Conservation (phyloP, 192 early-diverging fungal genomes). For the Gigaspora rosea region DNA sequence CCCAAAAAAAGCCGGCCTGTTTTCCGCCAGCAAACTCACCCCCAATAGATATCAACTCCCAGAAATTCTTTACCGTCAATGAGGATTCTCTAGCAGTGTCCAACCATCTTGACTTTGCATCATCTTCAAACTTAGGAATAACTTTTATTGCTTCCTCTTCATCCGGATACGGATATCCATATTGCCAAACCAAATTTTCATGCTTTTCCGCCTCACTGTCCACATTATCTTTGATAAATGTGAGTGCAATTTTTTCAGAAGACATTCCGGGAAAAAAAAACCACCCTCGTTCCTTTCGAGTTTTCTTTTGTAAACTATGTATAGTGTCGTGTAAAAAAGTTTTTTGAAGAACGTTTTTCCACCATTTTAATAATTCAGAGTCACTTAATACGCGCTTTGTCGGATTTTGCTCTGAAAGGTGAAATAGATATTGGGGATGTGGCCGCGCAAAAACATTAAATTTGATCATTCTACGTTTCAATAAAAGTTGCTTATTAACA, state of each 20-base stretch:
- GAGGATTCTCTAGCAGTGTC: constrained; percentile 37
- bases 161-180: constrained; percentile 45
- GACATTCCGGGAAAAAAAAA: constrained; percentile 61
- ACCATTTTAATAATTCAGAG: constrained; percentile 71
- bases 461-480: background rate
- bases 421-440: constrained; percentile 87
- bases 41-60: constrained; percentile 67
- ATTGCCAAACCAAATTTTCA: constrained; percentile 26
- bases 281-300: constrained; percentile 36
- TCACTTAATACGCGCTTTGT: constrained; percentile 68
- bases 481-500: no score
- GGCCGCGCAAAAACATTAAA: constrained; percentile 79
- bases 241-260: constrained; percentile 38
- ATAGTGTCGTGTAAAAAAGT: constrained; percentile 10
- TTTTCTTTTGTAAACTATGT: background rate
- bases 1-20: constrained; percentile 65
- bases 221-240: constrained; percentile 29
- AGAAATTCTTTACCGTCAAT: constrained; percentile 59
- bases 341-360: constrained; percentile 53
- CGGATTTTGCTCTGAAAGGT: constrained; percentile 63
- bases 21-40: constrained; percentile 77
- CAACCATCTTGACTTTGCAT: constrained; percentile 53
- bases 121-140: constrained; percentile 58
- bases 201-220: background rate
- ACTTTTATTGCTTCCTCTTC: constrained; percentile 39